A percentile compares a stretch with the other conserved stretches of the same genome.
Evolutionary conservation across 2,329 filamentous ascomycete species (phyloP).

Genomic region (Fusarium hainanense): DNA sequence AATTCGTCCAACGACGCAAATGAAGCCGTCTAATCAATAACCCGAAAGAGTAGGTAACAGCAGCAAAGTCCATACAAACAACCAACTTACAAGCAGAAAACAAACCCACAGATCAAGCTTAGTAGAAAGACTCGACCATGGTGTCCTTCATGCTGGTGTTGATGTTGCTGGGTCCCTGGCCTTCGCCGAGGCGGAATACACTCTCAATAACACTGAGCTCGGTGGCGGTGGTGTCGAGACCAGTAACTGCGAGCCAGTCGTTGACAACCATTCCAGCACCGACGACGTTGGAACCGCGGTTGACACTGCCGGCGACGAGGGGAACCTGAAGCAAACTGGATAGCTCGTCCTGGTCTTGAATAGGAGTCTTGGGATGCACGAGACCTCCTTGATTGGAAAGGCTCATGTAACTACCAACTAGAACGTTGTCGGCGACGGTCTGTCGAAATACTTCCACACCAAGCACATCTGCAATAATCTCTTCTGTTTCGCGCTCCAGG

Average conservation of each 20-base stretch:
- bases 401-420: constrained; percentile 96
- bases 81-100: constrained; percentile 15
- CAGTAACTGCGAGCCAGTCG: constrained; percentile 96
- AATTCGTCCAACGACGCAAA: constrained; percentile 12
- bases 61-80: constrained; percentile 25
- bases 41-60: constrained; percentile 17
- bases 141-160: constrained; percentile 93
- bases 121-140: constrained; percentile 99
- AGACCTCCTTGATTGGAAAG: constrained; percentile 96
- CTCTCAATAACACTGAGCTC: constrained; percentile 96
- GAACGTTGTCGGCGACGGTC: constrained; percentile 95
- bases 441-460: constrained; percentile 92
- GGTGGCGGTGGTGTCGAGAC: constrained; percentile 94
- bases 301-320: constrained; percentile 92
- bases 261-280: constrained; percentile 74
- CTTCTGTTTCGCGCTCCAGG: constrained; percentile 96
- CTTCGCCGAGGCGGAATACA: constrained; percentile 94
- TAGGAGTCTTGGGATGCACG: constrained; percentile 95
- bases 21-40: constrained; percentile 24
- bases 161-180: constrained; percentile 79
- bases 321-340: constrained; percentile 93
- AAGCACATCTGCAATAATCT: constrained; percentile 95
- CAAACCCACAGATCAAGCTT: constrained; percentile 48
- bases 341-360: constrained; percentile 98
- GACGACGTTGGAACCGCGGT: constrained; percentile 93